Base-by-base conservation (phyloP, 805 yeast genomes). In the Candida vaughaniae region DNA sequence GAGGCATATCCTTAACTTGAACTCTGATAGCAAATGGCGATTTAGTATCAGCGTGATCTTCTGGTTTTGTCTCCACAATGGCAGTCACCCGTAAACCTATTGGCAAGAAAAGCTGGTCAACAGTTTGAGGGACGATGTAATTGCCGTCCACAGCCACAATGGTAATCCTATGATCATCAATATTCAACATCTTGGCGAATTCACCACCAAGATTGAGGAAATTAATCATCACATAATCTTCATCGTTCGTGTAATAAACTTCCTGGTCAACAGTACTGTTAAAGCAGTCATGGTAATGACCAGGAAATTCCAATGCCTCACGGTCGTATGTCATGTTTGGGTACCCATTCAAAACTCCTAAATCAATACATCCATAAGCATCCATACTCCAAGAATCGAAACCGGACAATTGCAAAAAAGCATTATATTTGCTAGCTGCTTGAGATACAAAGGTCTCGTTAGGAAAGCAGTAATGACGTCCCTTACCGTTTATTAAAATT, bases 131-230 rank as follows among this genome's bases (percentile, higher is more conserved):
- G 10, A 47, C 18, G 10, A 58, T 50, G 28, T 55, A 62, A 1
- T 48, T 39, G 11, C 66, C 66, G 33, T 62, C 68, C 12, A 62
- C 48, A 10, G 66, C 64, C 17, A 62, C 46, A 7, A 60, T 46
- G 22, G 48, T 45, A 22, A 62, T 34, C 16, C 48, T 46, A 34
- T 61, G 68, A 35, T 55, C 62, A 36, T 61, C 68, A 18, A 62
- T 54, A 9, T 58, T 53, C 33, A 62, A 53, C n/a, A 54, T 51
- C 44, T 61, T 62, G 27, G 58, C 53, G 40, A 53, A 58, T 38
- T 56, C 60, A 9, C 64, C 64, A 3, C 68, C 66, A n/a, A 58
- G 44, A 34, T 62, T 62, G 19, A 61, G 42, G 16, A 62, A 33
- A 35, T 54, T 59, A 19, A 61, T 28, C 36, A 55, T 57, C 26